A percentile compares a stretch with the other conserved stretches of the same genome.
Evolutionary conservation across 2,329 filamentous ascomycete genomes (phyloP).

Genomic region (Botrytis aclada): DNA sequence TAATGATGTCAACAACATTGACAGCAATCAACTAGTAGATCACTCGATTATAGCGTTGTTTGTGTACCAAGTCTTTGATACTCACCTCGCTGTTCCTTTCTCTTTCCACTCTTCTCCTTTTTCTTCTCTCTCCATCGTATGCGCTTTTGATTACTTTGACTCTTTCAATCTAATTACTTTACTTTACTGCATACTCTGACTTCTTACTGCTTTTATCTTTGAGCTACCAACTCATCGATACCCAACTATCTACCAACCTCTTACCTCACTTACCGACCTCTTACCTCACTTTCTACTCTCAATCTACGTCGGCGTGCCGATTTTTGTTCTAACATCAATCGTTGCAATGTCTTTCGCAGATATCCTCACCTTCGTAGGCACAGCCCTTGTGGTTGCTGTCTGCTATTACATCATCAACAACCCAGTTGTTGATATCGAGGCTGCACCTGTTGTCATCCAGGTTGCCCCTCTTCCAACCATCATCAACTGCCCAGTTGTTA

Average conservation of each 20-base stretch:
- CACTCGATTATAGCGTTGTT: neutral
- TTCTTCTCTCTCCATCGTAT: neutral
- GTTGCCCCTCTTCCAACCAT: neutral
- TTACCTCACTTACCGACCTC: neutral
- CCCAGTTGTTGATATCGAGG: neutral
- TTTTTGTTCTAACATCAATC: constrained; percentile 12
- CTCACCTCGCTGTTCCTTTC: neutral
- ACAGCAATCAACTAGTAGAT: neutral
- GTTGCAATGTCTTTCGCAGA: constrained; percentile 1
- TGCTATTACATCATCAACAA: neutral
- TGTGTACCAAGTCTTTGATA: neutral
- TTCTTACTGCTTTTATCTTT: constrained; percentile 12
- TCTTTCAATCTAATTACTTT: neutral
- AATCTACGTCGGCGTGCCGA: constrained; percentile 14
- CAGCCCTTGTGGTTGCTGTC: neutral
- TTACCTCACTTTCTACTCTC: neutral
- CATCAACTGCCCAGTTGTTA: neutral
- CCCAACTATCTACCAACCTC: neutral
- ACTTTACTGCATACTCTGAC: constrained; percentile 2
- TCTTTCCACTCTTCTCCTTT: neutral
- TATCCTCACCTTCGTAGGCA: neutral
- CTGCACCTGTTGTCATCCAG: constrained; percentile 4
- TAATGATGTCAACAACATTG: neutral
- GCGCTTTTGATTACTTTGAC: constrained; percentile 5
- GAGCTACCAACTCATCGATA: constrained; percentile 17